These are phyloP conservation scores for Fusarium sp. DNA, from an alignment of 2,329 filamentous ascomycete genomes.

Conservation along the genomic window DNA sequence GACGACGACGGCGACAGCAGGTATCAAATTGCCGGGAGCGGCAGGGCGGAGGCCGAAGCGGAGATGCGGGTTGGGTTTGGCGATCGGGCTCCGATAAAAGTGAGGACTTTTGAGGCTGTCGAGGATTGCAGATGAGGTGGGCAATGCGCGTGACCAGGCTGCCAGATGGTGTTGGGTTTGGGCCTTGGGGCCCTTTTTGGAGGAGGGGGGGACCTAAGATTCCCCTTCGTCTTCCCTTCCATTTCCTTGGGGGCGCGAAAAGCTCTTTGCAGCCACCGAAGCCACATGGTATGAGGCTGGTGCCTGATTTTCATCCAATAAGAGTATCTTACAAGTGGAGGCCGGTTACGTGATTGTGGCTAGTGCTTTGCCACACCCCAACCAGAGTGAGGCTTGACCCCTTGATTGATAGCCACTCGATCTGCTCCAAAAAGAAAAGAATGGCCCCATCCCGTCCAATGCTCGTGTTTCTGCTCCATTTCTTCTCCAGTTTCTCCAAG, in stretches of 20 bases:
- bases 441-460: slow-evolving; percentile 22
- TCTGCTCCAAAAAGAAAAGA: slow-evolving; percentile 30
- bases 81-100: slow-evolving; percentile 40
- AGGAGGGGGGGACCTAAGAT: slow-evolving; percentile 34
- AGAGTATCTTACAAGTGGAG: neutral
- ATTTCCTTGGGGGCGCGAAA: slow-evolving; percentile 9
- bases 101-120: slow-evolving; percentile 50
- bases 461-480: slow-evolving; percentile 18
- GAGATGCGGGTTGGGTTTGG: slow-evolving; percentile 27
- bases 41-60: slow-evolving; percentile 28
- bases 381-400: slow-evolving; percentile 35
- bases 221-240: slow-evolving; percentile 13
- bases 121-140: slow-evolving; percentile 50
- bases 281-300: slow-evolving; percentile 44
- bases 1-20: slow-evolving; percentile 31
- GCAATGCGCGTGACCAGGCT: slow-evolving; percentile 55
- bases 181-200: slow-evolving; percentile 36
- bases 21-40: slow-evolving; percentile 24
- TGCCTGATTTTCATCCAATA: slow-evolving; percentile 31
- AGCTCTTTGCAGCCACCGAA: slow-evolving; percentile 24
- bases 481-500: slow-evolving; percentile 36
- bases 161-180: slow-evolving; percentile 49
- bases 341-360: slow-evolving; percentile 21
- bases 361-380: slow-evolving; percentile 33
- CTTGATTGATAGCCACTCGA: slow-evolving; percentile 27